phyloP scores from a whole-genome alignment of 1,284 basidiomycete genomes.

The Puccinia triticina region DNA sequence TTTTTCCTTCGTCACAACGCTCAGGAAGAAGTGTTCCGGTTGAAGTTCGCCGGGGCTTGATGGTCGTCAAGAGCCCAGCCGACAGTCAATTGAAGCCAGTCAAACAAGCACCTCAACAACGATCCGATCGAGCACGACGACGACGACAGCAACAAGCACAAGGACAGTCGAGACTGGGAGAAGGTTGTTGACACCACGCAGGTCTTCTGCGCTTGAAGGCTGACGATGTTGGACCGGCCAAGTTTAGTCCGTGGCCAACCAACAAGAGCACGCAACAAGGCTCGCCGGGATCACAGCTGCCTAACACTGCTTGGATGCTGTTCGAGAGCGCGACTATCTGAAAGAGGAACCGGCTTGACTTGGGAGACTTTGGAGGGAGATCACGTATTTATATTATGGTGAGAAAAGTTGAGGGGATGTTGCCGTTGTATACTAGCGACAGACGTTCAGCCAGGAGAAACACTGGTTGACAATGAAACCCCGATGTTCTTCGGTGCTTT shows the following conservation, averaged over 20 bases:
- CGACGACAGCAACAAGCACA: neutral
- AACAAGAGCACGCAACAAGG: neutral
- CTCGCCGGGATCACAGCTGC: no score
- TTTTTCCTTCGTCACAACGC: neutral
- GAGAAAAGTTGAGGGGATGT: no score
- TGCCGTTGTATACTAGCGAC: no score
- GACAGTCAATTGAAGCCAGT: neutral
- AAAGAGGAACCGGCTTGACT: no score
- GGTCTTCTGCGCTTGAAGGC: neutral
- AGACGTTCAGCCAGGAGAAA: no score
- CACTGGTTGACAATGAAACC: no score
- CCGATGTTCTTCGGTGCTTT: no score
- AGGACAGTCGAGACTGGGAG: neutral
- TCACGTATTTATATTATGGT: no score
- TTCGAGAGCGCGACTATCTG: no score
- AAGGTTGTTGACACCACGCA: neutral
- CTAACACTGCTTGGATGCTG: no score
- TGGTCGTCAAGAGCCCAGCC: slow-evolving; percentile 17
- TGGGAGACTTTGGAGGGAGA: no score
- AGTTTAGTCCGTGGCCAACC: neutral
- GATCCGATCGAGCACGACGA: neutral
- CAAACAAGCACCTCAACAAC: neutral
- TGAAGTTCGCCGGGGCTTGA: no score
- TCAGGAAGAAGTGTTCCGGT: neutral
- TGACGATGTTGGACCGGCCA: neutral